Conservation (phyloP, 2,329 filamentous ascomycete species). For the Clarireedia monteithiana region DNA sequence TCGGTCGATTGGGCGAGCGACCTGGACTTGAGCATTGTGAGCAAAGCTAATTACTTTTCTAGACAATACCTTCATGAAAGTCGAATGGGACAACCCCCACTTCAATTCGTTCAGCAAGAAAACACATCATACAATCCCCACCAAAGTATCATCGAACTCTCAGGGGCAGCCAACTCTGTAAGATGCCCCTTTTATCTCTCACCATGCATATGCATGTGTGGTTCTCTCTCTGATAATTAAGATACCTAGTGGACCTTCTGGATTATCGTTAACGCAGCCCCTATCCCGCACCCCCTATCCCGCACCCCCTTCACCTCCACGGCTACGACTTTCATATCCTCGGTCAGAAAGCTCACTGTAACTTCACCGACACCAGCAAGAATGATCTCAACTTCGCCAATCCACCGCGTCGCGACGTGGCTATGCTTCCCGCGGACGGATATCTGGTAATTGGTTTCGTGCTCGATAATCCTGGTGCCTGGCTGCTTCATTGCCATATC, state of each 20-base stretch:
- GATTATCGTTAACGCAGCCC: slow-evolving; percentile 5
- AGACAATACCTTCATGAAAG: slow-evolving; percentile 23
- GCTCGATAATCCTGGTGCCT: slow-evolving; percentile 31
- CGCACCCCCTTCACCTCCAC: slow-evolving; percentile 37
- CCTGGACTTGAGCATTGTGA: no score
- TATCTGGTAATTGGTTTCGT: slow-evolving; percentile 13
- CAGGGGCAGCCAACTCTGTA: slow-evolving; percentile 2
- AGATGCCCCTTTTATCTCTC: not conserved
- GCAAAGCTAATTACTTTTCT: not conserved
- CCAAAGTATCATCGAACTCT: slow-evolving; percentile 8
- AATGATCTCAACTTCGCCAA: slow-evolving; percentile 28
- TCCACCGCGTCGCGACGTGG: slow-evolving; percentile 42
- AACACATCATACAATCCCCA: slow-evolving; percentile 12
- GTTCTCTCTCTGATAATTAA: not conserved
- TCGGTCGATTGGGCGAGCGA: no score
- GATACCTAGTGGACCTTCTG: slow-evolving; percentile 2
- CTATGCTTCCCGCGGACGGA: slow-evolving; percentile 30
- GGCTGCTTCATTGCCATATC: slow-evolving; percentile 20
- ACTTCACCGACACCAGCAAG: slow-evolving; percentile 32
- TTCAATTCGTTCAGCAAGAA: slow-evolving; percentile 28
- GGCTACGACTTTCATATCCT: slow-evolving; percentile 27
- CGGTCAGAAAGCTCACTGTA: slow-evolving; percentile 40
- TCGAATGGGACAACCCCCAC: slow-evolving; percentile 35
- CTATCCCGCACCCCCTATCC: slow-evolving; percentile 31
- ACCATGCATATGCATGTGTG: no score